These are phyloP conservation scores for Canavalia ensiformis DNA, from an alignment of 306 rosid species.

Conservation along the genomic window DNA sequence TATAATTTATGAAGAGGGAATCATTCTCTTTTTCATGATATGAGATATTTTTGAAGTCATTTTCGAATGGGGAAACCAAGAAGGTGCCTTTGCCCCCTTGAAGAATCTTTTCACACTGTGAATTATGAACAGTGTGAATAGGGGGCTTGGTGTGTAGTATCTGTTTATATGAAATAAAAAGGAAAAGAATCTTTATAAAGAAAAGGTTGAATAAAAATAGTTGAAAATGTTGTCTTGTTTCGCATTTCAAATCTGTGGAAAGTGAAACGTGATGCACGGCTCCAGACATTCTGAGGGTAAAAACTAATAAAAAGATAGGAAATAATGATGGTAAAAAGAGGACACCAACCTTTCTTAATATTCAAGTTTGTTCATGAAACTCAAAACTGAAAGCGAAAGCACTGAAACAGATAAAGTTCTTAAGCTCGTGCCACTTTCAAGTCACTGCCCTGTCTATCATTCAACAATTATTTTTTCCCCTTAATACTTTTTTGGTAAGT, in stretches of 20 bases:
- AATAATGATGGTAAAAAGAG: not conserved
- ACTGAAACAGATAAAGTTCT: not conserved
- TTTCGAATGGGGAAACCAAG: constrained; percentile 1
- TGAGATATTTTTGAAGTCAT: not conserved
- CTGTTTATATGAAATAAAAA: not conserved
- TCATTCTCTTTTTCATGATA: not conserved
- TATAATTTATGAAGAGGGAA: no score
- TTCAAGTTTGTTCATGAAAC: not conserved
- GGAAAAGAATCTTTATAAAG: not conserved
- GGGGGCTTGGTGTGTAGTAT: no score
- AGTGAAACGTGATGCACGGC: constrained; percentile 42
- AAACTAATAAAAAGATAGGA: not conserved
- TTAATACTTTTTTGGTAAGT: no score
- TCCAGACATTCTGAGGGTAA: constrained; percentile 6
- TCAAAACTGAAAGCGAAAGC: constrained; percentile 19
- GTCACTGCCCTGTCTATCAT: not conserved
- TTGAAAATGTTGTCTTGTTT: not conserved
- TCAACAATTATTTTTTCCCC: not conserved
- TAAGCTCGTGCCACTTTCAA: not conserved
- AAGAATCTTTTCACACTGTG: constrained; percentile 2
- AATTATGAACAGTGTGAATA: not conserved
- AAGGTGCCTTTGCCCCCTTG: not conserved
- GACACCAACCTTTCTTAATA: not conserved
- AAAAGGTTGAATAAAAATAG: not conserved
- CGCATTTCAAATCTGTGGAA: not conserved